These are phyloP conservation scores for Metarhizium sp. DNA, from an alignment of 2,329 filamentous ascomycete species.

Conservation along the genomic window DNA sequence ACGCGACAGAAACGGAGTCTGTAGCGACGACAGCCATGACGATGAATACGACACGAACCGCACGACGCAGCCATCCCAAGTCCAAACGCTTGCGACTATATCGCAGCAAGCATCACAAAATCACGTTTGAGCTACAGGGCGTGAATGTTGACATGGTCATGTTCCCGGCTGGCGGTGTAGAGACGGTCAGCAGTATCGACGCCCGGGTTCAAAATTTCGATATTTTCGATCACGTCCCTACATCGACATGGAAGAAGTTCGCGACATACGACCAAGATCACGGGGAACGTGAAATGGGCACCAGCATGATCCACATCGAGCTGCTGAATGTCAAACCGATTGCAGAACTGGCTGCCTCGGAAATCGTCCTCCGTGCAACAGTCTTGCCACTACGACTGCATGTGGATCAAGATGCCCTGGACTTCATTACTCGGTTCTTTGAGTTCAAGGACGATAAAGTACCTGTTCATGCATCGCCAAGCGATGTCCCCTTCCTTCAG, in stretches of 20 bases:
- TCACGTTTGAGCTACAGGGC: constrained; percentile 85
- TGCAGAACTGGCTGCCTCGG: constrained; percentile 73
- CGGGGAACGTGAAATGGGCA: constrained; percentile 75
- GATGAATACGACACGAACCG: constrained; percentile 43
- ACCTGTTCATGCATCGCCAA: constrained; percentile 45
- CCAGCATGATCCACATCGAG: constrained; percentile 85
- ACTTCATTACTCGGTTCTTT: constrained; percentile 96
- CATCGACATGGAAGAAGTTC: constrained; percentile 98
- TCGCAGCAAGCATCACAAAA: constrained; percentile 86
- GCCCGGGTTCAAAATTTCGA: constrained; percentile 75
- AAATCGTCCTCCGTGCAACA: constrained; percentile 73
- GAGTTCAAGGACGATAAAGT: constrained; percentile 81
- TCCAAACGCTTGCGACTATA: constrained; percentile 60
- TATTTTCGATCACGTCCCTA: constrained; percentile 87
- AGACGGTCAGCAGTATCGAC: constrained; percentile 83
- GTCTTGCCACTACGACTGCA: constrained; percentile 82
- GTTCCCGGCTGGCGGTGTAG: constrained; percentile 66
- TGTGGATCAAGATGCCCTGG: constrained; percentile 93
- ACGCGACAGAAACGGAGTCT: constrained; percentile 81
- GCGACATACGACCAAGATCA: constrained; percentile 85
- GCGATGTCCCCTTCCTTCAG: constrained; percentile 79
- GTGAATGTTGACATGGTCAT: constrained; percentile 74
- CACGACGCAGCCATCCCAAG: constrained; percentile 29
- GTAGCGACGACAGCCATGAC: constrained; percentile 68
- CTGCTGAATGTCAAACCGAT: constrained; percentile 82